These are phyloP conservation scores for Saccharomycopsis olivae DNA, from an alignment of 805 yeast genomes.

Conservation along the genomic window DNA sequence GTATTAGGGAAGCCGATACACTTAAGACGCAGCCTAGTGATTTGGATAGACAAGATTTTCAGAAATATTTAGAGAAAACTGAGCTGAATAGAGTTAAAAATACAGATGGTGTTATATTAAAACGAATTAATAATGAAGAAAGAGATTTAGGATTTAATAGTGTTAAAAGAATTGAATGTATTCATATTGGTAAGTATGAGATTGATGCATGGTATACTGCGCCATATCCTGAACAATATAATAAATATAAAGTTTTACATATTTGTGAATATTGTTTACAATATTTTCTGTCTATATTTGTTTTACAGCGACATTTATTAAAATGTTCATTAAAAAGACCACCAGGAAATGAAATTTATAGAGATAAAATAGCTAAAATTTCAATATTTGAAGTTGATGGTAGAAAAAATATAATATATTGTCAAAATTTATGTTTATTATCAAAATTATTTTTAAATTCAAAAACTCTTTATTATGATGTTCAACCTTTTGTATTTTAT, in stretches of 20 bases:
- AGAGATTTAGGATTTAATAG: background rate
- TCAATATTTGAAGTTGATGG: constrained; percentile 94
- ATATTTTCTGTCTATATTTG: constrained; percentile 62
- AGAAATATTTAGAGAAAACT: constrained; percentile 30
- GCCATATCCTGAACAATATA: constrained; percentile 85
- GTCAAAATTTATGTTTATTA: constrained; percentile 81
- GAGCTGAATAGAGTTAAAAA: constrained; percentile 28
- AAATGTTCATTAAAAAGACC: constrained; percentile 71
- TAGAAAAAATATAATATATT: constrained; percentile 64
- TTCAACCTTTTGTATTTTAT: constrained; percentile 89
- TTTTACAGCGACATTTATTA: constrained; percentile 55
- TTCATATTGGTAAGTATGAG: constrained; percentile 62
- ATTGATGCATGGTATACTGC: constrained; percentile 89
- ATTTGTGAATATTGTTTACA: constrained; percentile 80
- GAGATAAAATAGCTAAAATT: constrained; percentile 48
- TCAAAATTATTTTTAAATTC: constrained; percentile 87
- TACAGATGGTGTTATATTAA: constrained; percentile 25
- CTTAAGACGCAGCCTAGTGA: constrained; percentile 48
- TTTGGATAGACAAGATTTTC: constrained; percentile 40
- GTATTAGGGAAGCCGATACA: constrained; percentile 49
- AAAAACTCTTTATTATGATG: constrained; percentile 87
- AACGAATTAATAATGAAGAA: constrained; percentile 5
- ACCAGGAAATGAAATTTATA: constrained; percentile 86
- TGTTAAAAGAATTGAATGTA: constrained; percentile 35
- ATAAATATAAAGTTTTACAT: constrained; percentile 48